These are phyloP conservation scores for Leccinum fallax DNA, from an alignment of 1,284 basidiomycete species.

Conservation along the genomic window DNA sequence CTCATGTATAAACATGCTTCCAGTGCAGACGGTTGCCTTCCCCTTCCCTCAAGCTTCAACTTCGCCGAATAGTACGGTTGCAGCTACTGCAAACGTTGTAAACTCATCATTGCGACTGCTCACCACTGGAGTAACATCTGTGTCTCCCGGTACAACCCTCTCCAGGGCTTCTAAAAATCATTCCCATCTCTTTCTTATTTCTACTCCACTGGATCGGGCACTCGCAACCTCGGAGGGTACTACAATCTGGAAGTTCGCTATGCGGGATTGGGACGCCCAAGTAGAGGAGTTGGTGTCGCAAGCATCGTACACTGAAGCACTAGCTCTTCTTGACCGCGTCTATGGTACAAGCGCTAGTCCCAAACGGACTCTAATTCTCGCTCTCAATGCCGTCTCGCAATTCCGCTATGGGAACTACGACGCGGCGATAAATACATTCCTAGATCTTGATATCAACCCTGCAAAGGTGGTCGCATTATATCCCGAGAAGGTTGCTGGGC, in stretches of 20 bases:
- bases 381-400: constrained; percentile 75
- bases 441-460: constrained; percentile 89
- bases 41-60: constrained; percentile 50
- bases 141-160: constrained; percentile 44
- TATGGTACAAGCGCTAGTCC: constrained; percentile 44
- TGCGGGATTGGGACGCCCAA: constrained; percentile 79
- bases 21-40: constrained; percentile 67
- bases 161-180: constrained; percentile 3
- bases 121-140: constrained; percentile 43
- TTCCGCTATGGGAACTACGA: constrained; percentile 74
- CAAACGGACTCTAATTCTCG: constrained; percentile 60
- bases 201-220: constrained; percentile 73
- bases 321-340: constrained; percentile 71
- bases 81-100: constrained; percentile 22
- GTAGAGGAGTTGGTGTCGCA: constrained; percentile 81
- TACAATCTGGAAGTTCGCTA: constrained; percentile 75
- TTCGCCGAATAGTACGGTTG: constrained; percentile 26
- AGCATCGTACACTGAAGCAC: constrained; percentile 79
- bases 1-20: constrained; percentile 70
- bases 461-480: constrained; percentile 93
- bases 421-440: constrained; percentile 84
- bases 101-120: constrained; percentile 56
- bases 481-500: constrained; percentile 80
- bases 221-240: constrained; percentile 66
- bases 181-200: constrained; percentile 66